Conservation (phyloP, 2,329 filamentous ascomycete species). For the Lasiodiplodia theobromae region DNA sequence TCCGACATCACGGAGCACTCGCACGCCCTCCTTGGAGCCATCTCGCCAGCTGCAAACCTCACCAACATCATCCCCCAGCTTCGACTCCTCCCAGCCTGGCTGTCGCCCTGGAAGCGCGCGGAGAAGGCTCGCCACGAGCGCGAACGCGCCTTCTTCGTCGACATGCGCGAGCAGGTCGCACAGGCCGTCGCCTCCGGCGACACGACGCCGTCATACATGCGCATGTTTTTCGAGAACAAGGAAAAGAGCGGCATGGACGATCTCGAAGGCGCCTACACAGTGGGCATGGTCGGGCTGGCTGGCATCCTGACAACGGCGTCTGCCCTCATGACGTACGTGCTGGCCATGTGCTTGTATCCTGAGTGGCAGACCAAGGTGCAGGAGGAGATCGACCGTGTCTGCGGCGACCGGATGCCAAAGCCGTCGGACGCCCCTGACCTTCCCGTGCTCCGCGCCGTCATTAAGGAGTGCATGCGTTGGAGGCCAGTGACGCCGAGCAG, state of each 20-base stretch:
- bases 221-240: conserved; percentile 4
- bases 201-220: conserved; percentile 18
- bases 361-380: conserved; percentile 33
- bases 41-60: conserved; percentile 27
- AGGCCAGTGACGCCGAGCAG: conserved; percentile 44
- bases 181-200: neutral
- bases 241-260: conserved; percentile 10
- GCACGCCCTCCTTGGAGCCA: conserved; percentile 15
- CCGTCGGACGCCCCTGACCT: conserved; percentile 37
- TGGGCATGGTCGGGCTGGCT: conserved; percentile 29
- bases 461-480: conserved; percentile 41
- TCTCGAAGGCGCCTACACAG: conserved; percentile 23
- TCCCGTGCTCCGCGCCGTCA: conserved; percentile 39
- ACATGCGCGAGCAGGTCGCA: neutral
- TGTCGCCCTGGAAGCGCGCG: conserved; percentile 28
- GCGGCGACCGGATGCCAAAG: conserved; percentile 33
- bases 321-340: conserved; percentile 32
- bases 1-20: neutral
- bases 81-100: conserved; percentile 3
- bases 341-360: conserved; percentile 34
- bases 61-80: conserved; percentile 28
- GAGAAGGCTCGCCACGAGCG: conserved; percentile 11
- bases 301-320: conserved; percentile 32
- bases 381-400: conserved; percentile 35
- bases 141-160: conserved; percentile 27